phyloP scores from a whole-genome alignment of 345 rosid species.

The Stellera chamaejasme region DNA sequence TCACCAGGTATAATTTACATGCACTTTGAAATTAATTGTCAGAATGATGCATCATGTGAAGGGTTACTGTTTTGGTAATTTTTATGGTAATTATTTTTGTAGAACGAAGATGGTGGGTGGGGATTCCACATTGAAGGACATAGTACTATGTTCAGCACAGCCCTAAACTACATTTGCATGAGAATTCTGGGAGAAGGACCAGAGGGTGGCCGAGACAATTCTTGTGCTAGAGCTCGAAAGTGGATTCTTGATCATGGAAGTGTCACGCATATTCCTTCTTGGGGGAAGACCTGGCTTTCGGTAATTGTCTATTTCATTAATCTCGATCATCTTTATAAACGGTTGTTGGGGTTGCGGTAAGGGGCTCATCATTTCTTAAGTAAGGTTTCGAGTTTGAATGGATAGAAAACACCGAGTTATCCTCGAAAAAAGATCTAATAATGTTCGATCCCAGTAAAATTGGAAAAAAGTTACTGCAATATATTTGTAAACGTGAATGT shows the following conservation, averaged over 20 bases:
- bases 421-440: too few relatives aligned
- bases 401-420: too few relatives aligned
- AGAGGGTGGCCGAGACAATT: conserved; percentile 29
- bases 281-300: conserved; percentile 45
- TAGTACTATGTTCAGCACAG: conserved; percentile 35
- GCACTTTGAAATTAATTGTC: too few relatives aligned
- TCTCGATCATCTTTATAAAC: background rate
- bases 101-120: conserved; percentile 48
- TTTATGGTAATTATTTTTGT: background rate
- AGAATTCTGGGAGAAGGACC: conserved; percentile 38
- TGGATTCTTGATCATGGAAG: conserved; percentile 37
- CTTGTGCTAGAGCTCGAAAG: conserved; percentile 24
- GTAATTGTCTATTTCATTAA: too few relatives aligned
- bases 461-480: background rate
- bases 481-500: background rate
- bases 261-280: conserved; percentile 27
- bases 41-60: too few relatives aligned
- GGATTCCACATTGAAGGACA: conserved; percentile 41
- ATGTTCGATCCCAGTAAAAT: too few relatives aligned
- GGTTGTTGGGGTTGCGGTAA: too few relatives aligned
- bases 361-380: background rate
- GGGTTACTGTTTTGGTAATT: too few relatives aligned
- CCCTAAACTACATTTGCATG: conserved; percentile 34
- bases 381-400: too few relatives aligned
- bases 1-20: conserved; percentile 24